A percentile compares a stretch with the other conserved stretches of the same genome.
Conservation (phyloP, 345 rosid genomes). For the Lumnitzera littorea region DNA sequence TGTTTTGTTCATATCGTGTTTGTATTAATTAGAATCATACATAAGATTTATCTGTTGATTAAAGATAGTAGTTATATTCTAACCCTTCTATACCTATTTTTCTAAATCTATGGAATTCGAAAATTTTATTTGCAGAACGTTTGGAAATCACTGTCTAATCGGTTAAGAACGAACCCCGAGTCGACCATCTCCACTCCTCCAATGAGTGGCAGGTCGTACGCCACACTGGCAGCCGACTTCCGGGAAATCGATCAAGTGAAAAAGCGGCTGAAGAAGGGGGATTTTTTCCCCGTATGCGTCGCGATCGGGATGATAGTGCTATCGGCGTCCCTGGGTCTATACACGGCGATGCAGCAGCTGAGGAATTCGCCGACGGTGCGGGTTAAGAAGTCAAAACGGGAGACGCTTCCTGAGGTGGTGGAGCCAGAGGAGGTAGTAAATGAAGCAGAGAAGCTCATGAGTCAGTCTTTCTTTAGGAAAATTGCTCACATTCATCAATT, state of each 20-base stretch:
- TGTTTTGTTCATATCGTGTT: no score
- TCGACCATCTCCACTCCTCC: not conserved
- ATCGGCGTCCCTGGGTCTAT: conserved; percentile 43
- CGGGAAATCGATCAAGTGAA: not conserved
- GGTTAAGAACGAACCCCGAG: not conserved
- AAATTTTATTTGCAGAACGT: not conserved
- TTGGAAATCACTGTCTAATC: not conserved
- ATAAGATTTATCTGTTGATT: no score
- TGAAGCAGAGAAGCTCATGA: conserved; percentile 30
- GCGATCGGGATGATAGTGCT: conserved; percentile 36
- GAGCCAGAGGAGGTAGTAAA: conserved; percentile 49
- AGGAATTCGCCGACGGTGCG: conserved; percentile 46
- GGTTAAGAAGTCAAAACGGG: conserved; percentile 52
- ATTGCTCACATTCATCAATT: conserved; percentile 49
- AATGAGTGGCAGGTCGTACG: not conserved
- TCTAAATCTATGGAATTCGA: no score
- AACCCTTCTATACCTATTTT: no score
- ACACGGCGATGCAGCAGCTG: conserved; percentile 50
- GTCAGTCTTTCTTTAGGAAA: conserved; percentile 58
- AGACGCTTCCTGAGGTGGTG: conserved; percentile 54
- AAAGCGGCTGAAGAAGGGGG: conserved; percentile 19
- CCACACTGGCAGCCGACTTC: not conserved
- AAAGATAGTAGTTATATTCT: no score
- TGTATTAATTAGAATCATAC: no score
- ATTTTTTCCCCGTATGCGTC: conserved; percentile 31